Conservation (phyloP, 768 basidiomycete genomes). For the Cystobasidium onofrii region DNA sequence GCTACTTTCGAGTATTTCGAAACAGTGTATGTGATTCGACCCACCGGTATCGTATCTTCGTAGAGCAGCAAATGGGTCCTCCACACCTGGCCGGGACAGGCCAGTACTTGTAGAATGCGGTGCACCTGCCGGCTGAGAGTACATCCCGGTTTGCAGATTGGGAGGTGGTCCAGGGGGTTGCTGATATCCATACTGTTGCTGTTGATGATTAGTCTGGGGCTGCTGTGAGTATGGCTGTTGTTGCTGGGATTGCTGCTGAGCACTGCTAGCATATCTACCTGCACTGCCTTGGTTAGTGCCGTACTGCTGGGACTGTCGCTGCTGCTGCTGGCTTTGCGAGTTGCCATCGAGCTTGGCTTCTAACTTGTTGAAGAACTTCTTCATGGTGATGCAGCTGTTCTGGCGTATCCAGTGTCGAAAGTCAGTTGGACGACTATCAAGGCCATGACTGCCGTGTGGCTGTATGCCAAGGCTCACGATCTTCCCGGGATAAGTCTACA, state of each 20-base stretch:
- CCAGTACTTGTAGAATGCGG: neutral
- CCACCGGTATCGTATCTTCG: conserved; percentile 31
- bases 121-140: conserved; percentile 23
- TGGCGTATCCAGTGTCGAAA: too few species aligned
- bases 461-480: too few species aligned
- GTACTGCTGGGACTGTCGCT: conserved; percentile 14
- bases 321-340: neutral
- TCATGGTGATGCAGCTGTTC: neutral
- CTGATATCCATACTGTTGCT: conserved; percentile 11
- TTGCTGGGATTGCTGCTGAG: conserved; percentile 19
- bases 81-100: neutral
- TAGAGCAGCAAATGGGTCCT: conserved; percentile 34
- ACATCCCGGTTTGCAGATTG: conserved; percentile 6
- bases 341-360: neutral
- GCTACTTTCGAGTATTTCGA: too few species aligned
- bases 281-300: neutral
- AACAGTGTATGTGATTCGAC: neutral
- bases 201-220: conserved; percentile 5
- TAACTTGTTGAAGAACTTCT: conserved; percentile 21
- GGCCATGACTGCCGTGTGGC: too few species aligned
- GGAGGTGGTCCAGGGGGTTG: conserved; percentile 1
- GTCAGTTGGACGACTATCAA: too few species aligned
- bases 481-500: too few species aligned
- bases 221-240: conserved; percentile 10
- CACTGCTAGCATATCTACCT: neutral